phyloP scores from a whole-genome alignment of 371 early-diverging fungal species.

The Mucor saturninus region DNA sequence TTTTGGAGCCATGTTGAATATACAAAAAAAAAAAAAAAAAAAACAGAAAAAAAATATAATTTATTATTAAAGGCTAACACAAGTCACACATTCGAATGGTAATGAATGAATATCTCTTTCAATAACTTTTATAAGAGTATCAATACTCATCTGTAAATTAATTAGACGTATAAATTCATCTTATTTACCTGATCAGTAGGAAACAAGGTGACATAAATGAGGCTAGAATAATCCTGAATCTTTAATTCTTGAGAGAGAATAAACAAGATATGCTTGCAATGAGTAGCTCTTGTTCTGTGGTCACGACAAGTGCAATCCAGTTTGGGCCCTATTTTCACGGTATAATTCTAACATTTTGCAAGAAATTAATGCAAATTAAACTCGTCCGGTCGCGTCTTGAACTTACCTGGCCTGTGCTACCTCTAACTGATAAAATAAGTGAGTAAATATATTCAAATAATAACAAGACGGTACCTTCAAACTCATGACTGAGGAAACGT shows the following conservation, averaged over 20 bases:
- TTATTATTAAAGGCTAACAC: too few species aligned
- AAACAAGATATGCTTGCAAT: constrained; percentile 30
- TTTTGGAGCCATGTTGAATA: constrained; percentile 28
- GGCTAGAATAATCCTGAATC: background rate
- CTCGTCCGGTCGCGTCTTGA: background rate
- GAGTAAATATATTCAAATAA: too few species aligned
- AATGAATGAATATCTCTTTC: too few species aligned
- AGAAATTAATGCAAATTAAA: background rate
- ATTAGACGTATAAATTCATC: background rate
- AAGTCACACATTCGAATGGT: too few species aligned
- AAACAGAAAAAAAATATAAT: too few species aligned
- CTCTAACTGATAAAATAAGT: constrained; percentile 14
- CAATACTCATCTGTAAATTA: too few species aligned
- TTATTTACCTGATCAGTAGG: constrained; percentile 21
- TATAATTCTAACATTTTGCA: constrained; percentile 4
- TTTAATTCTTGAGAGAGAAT: constrained; percentile 18
- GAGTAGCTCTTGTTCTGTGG: constrained; percentile 7
- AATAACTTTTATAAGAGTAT: background rate
- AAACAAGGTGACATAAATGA: constrained; percentile 10
- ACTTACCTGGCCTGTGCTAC: constrained; percentile 26
- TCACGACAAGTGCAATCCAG: constrained; percentile 25
- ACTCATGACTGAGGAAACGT: constrained; percentile 13
- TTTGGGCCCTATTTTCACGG: constrained; percentile 16
- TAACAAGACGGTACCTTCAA: constrained; percentile 7
- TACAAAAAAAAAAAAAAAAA: background rate